Percentiles rank a stretch among this genome's conserved stretches.
phyloP scores from a whole-genome alignment of 2,329 filamentous ascomycete genomes.

The Elsinoe batatas region DNA sequence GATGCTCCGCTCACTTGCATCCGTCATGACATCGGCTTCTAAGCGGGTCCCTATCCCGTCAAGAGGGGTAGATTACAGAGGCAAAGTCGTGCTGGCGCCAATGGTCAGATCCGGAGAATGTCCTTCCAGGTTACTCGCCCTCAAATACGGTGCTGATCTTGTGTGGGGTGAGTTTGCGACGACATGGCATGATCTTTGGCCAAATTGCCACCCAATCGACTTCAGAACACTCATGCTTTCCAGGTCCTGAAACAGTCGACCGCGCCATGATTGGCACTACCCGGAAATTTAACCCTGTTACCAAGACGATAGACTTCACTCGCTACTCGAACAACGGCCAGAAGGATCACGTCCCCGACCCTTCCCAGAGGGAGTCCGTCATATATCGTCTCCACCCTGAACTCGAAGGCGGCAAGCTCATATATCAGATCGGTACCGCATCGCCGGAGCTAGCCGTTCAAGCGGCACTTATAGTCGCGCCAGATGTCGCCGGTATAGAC shows the following conservation, averaged over 20 bases:
- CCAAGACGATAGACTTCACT: constrained; percentile 75
- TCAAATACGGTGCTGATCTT: constrained; percentile 91
- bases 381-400: constrained; percentile 78
- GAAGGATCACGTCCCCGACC: constrained; percentile 46
- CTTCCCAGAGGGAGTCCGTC: constrained; percentile 49
- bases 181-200: constrained; percentile 11
- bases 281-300: constrained; percentile 63
- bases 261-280: constrained; percentile 80
- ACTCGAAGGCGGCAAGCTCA: constrained; percentile 61
- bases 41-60: constrained; percentile 71
- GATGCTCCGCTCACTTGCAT: constrained; percentile 30
- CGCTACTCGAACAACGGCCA: constrained; percentile 62
- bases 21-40: constrained; percentile 24
- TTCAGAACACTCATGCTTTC: not conserved
- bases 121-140: constrained; percentile 74
- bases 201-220: not conserved
- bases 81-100: constrained; percentile 87
- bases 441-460: constrained; percentile 72
- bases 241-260: constrained; percentile 89
- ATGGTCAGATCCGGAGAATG: constrained; percentile 98
- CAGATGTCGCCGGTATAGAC: constrained; percentile 86
- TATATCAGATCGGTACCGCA: constrained; percentile 89
- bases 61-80: constrained; percentile 85
- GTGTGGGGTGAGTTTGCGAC: constrained; percentile 65
- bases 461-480: constrained; percentile 73